Base-by-base conservation (phyloP, 2,329 filamentous ascomycete species). In the Daldinia sp. region DNA sequence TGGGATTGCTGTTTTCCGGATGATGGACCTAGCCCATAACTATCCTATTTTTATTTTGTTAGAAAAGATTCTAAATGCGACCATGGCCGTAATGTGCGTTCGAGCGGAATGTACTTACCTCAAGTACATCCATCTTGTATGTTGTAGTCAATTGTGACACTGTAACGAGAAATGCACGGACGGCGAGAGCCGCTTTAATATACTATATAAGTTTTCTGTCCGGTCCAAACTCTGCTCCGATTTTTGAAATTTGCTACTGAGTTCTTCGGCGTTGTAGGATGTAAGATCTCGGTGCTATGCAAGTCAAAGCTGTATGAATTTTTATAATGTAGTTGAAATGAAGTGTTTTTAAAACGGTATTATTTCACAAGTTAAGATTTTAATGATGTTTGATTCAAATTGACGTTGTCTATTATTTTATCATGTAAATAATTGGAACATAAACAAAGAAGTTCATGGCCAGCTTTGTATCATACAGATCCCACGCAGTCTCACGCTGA, bases 371-470 rank as follows among this genome's bases (percentile, higher is more conserved):
- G 33, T 48, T 7, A 44, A 20, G 58, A 37, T 2, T 12, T 35
- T 64, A 35, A 35, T 37, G 26, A 51, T 3, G 20, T 4, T 37
- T 60, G 20, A 18, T 51, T 42, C 10, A 2, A 37, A 20, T n/a
- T 55, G 12, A 51, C 26, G 41, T 46, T 54, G 53, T n/a, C 23
- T 13, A 60, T 37, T 54, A 44, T 54, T 51, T 42, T 41, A 56
- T 65, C 57, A 46, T 50, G 69, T 73, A 70, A 70, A 70, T 70
- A 68, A 68, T 56, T 54, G 48, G 55, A 55, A 66, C 30, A 10
- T 23, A 28, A 48, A 73, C 71, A 73, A 73, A 73, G 71, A 64
- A 64, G 23, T 53, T 28, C 1, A 35, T 28, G 28, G 28, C n/a
- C 23, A 54, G 61, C 71, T 71, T 73, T 73, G 71, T 68, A 44